These are phyloP conservation scores for Boechera divaricarpa DNA, from an alignment of 345 rosid genomes.

Conservation along the genomic window DNA sequence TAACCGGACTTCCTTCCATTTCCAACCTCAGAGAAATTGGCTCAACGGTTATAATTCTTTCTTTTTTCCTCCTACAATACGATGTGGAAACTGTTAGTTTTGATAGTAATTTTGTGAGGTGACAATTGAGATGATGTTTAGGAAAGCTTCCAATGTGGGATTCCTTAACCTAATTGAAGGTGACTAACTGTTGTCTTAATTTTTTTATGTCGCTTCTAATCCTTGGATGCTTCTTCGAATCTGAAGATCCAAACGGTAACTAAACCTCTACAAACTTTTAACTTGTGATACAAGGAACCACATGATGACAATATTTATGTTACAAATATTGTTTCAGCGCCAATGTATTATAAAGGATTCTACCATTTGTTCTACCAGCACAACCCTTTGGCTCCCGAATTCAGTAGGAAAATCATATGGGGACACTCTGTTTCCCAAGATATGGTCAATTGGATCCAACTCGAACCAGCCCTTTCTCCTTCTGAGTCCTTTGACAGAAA, in stretches of 20 bases:
- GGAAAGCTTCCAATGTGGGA: too few species aligned
- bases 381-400: slow-evolving; percentile 63
- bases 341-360: slow-evolving; percentile 71
- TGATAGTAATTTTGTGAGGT: too few species aligned
- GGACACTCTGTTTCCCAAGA: slow-evolving; percentile 77
- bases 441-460: slow-evolving; percentile 70
- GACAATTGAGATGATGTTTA: too few species aligned
- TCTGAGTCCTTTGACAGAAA: slow-evolving; percentile 59
- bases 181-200: not conserved
- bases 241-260: slow-evolving; percentile 37
- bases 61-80: too few species aligned
- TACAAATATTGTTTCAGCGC: slow-evolving; percentile 53
- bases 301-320: slow-evolving; percentile 12
- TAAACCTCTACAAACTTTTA: not conserved
- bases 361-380: slow-evolving; percentile 56
- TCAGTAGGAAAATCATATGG: slow-evolving; percentile 56
- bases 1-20: slow-evolving; percentile 49
- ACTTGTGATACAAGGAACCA: slow-evolving; percentile 9
- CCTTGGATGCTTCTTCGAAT: slow-evolving; percentile 19
- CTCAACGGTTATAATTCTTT: slow-evolving; percentile 45
- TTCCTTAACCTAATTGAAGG: too few species aligned
- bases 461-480: slow-evolving; percentile 61
- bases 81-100: too few species aligned
- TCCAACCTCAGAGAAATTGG: slow-evolving; percentile 53
- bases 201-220: slow-evolving; percentile 4